Evolutionary conservation across 225 moss, liverwort and hornwort genomes (phyloP), one percentile per base, ranked within the genome.

Genomic region (Physcomitrium patens): DNA sequence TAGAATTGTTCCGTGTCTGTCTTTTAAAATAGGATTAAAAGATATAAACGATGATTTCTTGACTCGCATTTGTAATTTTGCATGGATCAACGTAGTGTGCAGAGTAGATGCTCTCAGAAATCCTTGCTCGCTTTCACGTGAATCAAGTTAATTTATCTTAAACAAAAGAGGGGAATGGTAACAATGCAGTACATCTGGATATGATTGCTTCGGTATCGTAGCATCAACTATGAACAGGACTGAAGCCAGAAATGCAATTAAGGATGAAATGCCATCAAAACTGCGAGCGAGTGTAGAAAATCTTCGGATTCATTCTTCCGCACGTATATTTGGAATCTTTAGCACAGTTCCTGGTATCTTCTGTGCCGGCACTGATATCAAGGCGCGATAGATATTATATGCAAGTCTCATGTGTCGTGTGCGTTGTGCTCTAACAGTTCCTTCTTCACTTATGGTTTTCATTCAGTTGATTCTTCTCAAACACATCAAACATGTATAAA

Each of bases 361-460:
- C 86, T 99, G 97, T 72, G 93, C 95, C 52, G 97, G 95, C 45
- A 93, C 97, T 65, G 97, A 99, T 77, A 91, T 99, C 63, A 99
- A 99, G 93, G 96, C 93, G 70, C 37, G 60, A 17, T 65, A 52
- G 54, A 24, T 76, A 49, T 60, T 56, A 62, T 66, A 43, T 51
- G 14, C 13, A 27, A 47, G 7, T 64, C 52, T 46, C 52, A 37
- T 63, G 24, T 72, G 41, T 54, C 15, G 18, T 63, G 63, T 71
- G 57, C 70, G 56, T 67, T 77, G 48, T 76, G 46, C 66, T 65
- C 55, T 57, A 22, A n/a, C 22, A 51, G 51, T 67, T 63, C 31
- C 47, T 60, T 60, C 18, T 59, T 58, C 57, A 24, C 51, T 66
- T 60, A 10, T 15, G 12, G 50, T 28, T 67, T 12, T 17, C 23